phyloP scores from a whole-genome alignment of 2,329 filamentous ascomycete species.

The Colletotrichum filicis region DNA sequence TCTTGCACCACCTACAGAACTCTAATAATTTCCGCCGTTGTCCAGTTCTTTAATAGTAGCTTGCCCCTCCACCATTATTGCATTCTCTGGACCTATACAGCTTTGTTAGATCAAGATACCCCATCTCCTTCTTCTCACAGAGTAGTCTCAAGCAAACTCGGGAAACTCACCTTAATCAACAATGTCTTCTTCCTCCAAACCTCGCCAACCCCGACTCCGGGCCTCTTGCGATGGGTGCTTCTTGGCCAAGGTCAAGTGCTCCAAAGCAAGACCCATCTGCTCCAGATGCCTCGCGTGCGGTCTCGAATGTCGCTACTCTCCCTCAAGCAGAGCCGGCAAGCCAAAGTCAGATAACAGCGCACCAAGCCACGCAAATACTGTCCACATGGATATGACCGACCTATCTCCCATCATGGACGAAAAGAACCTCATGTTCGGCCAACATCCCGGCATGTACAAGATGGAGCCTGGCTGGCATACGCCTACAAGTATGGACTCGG shows the following conservation, averaged over 20 bases:
- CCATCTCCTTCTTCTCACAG: slow-evolving; percentile 10
- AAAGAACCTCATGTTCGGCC: slow-evolving; percentile 44
- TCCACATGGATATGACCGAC: slow-evolving; percentile 38
- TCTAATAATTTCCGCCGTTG: slow-evolving; percentile 27
- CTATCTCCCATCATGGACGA: slow-evolving; percentile 41
- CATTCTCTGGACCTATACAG: slow-evolving; percentile 16
- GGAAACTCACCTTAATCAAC: slow-evolving; percentile 27
- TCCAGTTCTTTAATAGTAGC: slow-evolving; percentile 32
- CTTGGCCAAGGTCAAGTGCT: slow-evolving; percentile 67
- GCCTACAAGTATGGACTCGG: slow-evolving; percentile 46
- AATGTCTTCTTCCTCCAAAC: slow-evolving; percentile 41
- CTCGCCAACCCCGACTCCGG: slow-evolving; percentile 54
- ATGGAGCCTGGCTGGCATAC: slow-evolving; percentile 52
- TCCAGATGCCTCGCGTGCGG: slow-evolving; percentile 62
- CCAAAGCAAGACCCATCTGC: slow-evolving; percentile 63
- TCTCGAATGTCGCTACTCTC: slow-evolving; percentile 62
- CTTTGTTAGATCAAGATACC: slow-evolving; percentile 31
- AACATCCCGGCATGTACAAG: slow-evolving; percentile 46
- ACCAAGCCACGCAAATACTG: slow-evolving; percentile 36
- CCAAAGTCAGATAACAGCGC: slow-evolving; percentile 51
- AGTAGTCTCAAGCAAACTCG: neutral
- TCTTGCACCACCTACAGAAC: slow-evolving; percentile 29
- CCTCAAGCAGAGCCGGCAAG: slow-evolving; percentile 62
- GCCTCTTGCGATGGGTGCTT: slow-evolving; percentile 67
- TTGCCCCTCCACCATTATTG: slow-evolving; percentile 23